These are phyloP conservation scores for Candida mesenterica DNA, from an alignment of 1,139 yeast genomes.

Conservation along the genomic window DNA sequence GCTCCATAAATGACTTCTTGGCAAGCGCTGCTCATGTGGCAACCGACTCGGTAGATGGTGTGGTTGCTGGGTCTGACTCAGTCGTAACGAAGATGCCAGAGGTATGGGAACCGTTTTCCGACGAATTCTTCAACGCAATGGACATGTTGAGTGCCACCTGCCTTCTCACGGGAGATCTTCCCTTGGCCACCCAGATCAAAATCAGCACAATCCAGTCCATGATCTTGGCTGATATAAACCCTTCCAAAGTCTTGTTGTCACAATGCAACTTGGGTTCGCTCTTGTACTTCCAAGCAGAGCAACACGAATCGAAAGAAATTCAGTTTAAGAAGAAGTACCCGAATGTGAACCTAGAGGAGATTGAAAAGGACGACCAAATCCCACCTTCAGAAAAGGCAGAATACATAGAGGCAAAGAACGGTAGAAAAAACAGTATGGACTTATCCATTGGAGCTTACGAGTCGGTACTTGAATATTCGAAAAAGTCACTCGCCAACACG, in stretches of 20 bases:
- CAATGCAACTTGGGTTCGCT: slow-evolving; percentile 75
- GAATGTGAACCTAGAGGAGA: slow-evolving; percentile 11
- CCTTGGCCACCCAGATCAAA: slow-evolving; percentile 61
- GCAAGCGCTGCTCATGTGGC: neutral
- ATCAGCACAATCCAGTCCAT: slow-evolving; percentile 70
- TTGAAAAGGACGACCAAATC: slow-evolving; percentile 12
- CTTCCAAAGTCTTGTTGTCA: slow-evolving; percentile 61
- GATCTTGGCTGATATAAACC: slow-evolving; percentile 67
- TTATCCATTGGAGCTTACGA: slow-evolving; percentile 49
- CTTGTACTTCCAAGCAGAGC: slow-evolving; percentile 68
- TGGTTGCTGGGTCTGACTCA: neutral
- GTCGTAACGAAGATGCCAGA: slow-evolving; percentile 26
- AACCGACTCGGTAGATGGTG: slow-evolving; percentile 5
- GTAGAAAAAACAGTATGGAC: slow-evolving; percentile 40
- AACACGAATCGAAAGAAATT: slow-evolving; percentile 52
- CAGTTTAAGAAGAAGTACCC: slow-evolving; percentile 25
- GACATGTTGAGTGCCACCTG: slow-evolving; percentile 69
- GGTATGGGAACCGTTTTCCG: slow-evolving; percentile 71
- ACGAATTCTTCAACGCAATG: slow-evolving; percentile 72
- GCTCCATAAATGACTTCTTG: neutral
- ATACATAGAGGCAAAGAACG: slow-evolving; percentile 21
- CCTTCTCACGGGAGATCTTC: slow-evolving; percentile 63
- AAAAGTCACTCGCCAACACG: slow-evolving; percentile 20
- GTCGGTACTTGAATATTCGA: slow-evolving; percentile 55
- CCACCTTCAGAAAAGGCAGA: slow-evolving; percentile 16